These are phyloP conservation scores for Ambrosia artemisiifolia DNA, from an alignment of 129 eudicot species.

Conservation along the genomic window DNA sequence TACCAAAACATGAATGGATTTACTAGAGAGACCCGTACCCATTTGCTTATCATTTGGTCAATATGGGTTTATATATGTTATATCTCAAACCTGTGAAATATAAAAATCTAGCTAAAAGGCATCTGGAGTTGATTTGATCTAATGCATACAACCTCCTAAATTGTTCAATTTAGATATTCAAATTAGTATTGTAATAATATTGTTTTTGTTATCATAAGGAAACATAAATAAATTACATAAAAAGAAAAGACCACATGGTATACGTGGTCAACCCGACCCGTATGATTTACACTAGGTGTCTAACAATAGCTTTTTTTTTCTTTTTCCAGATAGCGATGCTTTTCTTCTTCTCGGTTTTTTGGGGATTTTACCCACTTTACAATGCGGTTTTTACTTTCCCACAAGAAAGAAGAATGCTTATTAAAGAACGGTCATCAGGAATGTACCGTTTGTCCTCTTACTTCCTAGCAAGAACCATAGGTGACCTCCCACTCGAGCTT, in stretches of 20 bases:
- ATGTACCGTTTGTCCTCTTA: constrained; percentile 98
- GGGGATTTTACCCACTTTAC: constrained; percentile 99
- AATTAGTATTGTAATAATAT: neutral
- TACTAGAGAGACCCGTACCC: neutral
- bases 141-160: neutral
- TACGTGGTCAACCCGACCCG: neutral
- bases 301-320: neutral
- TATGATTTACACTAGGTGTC: constrained; percentile 5
- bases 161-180: neutral
- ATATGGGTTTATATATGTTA: neutral
- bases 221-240: too few species aligned
- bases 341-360: constrained; percentile 98
- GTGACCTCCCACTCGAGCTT: constrained; percentile 93
- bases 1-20: neutral
- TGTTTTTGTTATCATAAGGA: neutral
- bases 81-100: neutral
- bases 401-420: constrained; percentile 90
- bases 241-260: neutral
- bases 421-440: constrained; percentile 92
- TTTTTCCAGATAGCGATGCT: constrained; percentile 79
- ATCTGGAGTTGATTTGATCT: neutral
- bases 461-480: constrained; percentile 85
- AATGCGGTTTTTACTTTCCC: constrained; percentile 98
- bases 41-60: neutral
- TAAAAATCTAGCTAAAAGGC: neutral